phyloP scores from a whole-genome alignment of 371 early-diverging fungal species.

The Thermomucor indicae-seudaticae region DNA sequence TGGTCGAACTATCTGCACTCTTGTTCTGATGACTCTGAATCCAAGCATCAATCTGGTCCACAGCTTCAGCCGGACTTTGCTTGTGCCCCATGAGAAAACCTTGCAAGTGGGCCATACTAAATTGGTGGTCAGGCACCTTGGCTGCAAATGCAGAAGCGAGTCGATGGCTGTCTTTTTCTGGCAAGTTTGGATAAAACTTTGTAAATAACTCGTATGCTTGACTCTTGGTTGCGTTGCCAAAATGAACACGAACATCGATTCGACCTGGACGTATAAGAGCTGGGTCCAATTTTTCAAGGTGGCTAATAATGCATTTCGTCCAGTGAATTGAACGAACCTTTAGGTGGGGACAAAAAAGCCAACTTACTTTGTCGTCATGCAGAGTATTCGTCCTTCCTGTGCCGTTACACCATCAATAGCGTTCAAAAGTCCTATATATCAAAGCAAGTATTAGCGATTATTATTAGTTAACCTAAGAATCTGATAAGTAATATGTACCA shows the following conservation, averaged over 20 bases:
- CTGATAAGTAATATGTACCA: slow-evolving; percentile 47
- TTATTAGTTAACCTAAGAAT: neutral
- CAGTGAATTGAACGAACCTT: slow-evolving; percentile 4
- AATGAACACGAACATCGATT: slow-evolving; percentile 84
- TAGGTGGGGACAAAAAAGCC: neutral
- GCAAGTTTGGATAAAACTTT: slow-evolving; percentile 35
- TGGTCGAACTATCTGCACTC: slow-evolving; percentile 2
- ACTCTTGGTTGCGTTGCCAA: slow-evolving; percentile 74
- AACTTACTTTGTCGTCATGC: slow-evolving; percentile 81
- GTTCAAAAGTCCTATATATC: slow-evolving; percentile 58
- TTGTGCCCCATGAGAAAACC: slow-evolving; percentile 49
- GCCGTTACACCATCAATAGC: slow-evolving; percentile 85
- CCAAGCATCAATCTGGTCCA: slow-evolving; percentile 6
- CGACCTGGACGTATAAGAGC: slow-evolving; percentile 96
- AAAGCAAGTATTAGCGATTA: neutral
- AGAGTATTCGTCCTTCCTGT: slow-evolving; percentile 69
- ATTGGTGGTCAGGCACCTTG: slow-evolving; percentile 44
- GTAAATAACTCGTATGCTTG: slow-evolving; percentile 66
- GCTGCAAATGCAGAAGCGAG: slow-evolving; percentile 46
- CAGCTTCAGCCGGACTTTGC: slow-evolving; percentile 6
- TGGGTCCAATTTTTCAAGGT: slow-evolving; percentile 89
- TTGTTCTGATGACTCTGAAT: neutral
- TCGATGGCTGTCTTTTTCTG: slow-evolving; percentile 10
- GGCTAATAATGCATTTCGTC: slow-evolving; percentile 74
- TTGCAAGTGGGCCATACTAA: slow-evolving; percentile 78